Evolutionary conservation across 176 grass and related monocot species (phyloP).

Genomic region (Poa annua): DNA sequence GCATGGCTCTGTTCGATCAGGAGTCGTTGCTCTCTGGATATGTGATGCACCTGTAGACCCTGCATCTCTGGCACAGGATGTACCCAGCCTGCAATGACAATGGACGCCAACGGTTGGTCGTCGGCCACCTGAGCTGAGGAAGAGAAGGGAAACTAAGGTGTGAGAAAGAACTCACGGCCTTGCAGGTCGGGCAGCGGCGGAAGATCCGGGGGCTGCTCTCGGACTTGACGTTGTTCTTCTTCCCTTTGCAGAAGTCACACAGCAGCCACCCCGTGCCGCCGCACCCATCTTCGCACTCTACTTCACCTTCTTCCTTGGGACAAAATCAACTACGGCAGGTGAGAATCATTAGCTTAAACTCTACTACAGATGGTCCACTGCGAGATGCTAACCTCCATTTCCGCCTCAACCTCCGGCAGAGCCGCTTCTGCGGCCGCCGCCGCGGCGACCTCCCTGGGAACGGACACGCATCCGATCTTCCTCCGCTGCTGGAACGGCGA

Average conservation of each 20-base stretch:
- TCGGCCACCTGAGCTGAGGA: not conserved
- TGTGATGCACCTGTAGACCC: constrained; percentile 80
- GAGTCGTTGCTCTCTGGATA: constrained; percentile 57
- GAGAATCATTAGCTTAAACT: not conserved
- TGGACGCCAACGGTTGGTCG: not conserved
- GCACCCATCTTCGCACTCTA: constrained; percentile 57
- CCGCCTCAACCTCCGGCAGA: not conserved
- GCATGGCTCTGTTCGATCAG: constrained; percentile 21
- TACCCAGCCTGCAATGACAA: constrained; percentile 53
- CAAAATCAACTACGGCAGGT: not conserved
- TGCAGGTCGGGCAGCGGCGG: constrained; percentile 84
- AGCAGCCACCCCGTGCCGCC: constrained; percentile 63
- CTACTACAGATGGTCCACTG: not conserved
- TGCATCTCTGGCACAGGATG: constrained; percentile 69
- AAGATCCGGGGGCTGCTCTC: constrained; percentile 55
- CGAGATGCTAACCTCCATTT: constrained; percentile 40
- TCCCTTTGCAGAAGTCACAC: constrained; percentile 73
- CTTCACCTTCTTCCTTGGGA: constrained; percentile 45
- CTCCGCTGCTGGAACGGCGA: not conserved
- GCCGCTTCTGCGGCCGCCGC: constrained; percentile 19
- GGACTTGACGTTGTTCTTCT: constrained; percentile 81
- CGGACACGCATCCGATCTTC: constrained; percentile 23
- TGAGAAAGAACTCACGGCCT: constrained; percentile 48
- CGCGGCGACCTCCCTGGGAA: constrained; percentile 19
- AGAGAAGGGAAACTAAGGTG: not conserved